A percentile compares a stretch with the other conserved stretches of the same genome.
Conservation (phyloP, 73 alveolate genomes). For the Paramecium pentaurelia region DNA sequence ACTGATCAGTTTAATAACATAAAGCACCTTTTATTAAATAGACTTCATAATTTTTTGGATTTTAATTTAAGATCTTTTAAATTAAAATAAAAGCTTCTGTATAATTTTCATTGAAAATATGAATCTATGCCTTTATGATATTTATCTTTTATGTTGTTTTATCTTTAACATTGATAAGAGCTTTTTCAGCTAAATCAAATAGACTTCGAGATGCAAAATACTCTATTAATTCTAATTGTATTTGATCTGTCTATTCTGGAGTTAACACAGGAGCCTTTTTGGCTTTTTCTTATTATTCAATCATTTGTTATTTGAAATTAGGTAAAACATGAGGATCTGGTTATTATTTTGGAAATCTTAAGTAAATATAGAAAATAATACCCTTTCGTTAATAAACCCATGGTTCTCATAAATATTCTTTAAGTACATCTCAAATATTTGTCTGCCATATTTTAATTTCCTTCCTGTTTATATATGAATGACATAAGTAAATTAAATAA, state of each 20-base stretch:
- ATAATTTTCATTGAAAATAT: constrained; percentile 46
- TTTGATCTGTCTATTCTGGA: constrained; percentile 61
- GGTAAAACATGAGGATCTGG: constrained; percentile 59
- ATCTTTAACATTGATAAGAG: constrained; percentile 3
- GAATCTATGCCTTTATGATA: constrained; percentile 37
- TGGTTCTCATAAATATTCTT: constrained; percentile 65
- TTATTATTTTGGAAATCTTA: constrained; percentile 44
- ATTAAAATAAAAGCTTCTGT: background rate
- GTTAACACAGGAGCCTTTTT: constrained; percentile 54
- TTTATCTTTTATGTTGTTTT: constrained; percentile 23
- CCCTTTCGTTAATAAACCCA: constrained; percentile 59
- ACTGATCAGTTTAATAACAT: constrained; percentile 48
- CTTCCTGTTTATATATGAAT: constrained; percentile 60
- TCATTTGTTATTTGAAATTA: constrained; percentile 10
- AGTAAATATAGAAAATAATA: background rate
- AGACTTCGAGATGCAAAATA: constrained; percentile 62
- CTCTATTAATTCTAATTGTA: constrained; percentile 72
- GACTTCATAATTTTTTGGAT: constrained; percentile 53
- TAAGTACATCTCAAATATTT: constrained; percentile 68
- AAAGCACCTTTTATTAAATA: constrained; percentile 46
- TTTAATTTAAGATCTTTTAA: background rate
- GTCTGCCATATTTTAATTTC: constrained; percentile 67
- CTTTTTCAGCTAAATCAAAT: constrained; percentile 64
- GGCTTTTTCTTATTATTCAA: constrained; percentile 49
- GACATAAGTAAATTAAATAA: constrained; percentile 66